Base-by-base conservation (phyloP, 768 basidiomycete species). In the Boletus edulis region DNA sequence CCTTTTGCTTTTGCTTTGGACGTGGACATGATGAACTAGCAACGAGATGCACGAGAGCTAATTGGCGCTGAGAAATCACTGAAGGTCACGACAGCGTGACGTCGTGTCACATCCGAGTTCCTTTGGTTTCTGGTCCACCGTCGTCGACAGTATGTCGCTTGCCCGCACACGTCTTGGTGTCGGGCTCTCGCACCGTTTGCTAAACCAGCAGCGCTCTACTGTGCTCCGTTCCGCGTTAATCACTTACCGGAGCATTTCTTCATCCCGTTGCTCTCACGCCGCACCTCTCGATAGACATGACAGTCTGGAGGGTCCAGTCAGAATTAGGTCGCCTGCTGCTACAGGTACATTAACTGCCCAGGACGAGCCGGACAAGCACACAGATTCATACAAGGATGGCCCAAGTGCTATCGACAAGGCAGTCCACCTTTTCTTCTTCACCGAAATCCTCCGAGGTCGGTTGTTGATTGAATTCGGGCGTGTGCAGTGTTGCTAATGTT, bases 371-470 rank as follows among this genome's bases (percentile, higher is more conserved):
- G 84, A 77, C 40, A 80, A 80, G 44, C 77, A 83, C 61, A 65
- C 82, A 5, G 78, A 91, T 64, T 82, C 85, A 41, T 94, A 91
- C 78, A 80, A 81, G 66, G 78, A 76, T 52, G 94, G 94, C 0
- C 91, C 89, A 14, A 87, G 87, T 70, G 94, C 97, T 43, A 79
- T 99, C 46, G 94, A 98, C 79, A 98, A 98, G 73, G 95, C 95
- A 46, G 88, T 91, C 41, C 89, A 94, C 71, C 69, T 97, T 46
- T 98, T 98, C 82, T 98, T 99, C 83, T 94, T 99, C 72, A 98
- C 96, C 55, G 97, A 99, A 75, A 97, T 99, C 64, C 75, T 96
- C 67, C 80, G 96, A 81, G 96, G 96, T 94, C 64, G 54, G 85
- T 73, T n/a, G 37, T 2, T 20, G 34, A 41, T 42, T 32, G 40